Evolutionary conservation across 2,329 filamentous ascomycete species (phyloP).

Genomic region (Scedosporium minutisporum): DNA sequence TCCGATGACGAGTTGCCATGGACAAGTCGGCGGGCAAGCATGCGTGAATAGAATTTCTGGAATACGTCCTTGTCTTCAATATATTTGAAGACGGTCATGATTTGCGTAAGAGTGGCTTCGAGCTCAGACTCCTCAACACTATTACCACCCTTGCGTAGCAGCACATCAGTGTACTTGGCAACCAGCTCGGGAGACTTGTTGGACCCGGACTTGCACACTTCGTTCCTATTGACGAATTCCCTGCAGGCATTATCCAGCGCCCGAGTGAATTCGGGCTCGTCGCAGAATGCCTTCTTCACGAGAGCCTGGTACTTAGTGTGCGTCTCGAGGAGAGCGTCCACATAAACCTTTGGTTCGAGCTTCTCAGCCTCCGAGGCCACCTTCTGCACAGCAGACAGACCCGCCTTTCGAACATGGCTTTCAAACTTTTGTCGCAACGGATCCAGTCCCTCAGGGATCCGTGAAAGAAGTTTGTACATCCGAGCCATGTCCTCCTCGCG

Average conservation of each 20-base stretch:
- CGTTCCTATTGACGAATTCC: conserved; percentile 96
- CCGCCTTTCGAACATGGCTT: conserved; percentile 83
- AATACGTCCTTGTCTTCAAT: conserved; percentile 99
- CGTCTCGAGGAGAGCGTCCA: conserved; percentile 87
- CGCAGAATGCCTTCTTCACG: conserved; percentile 85
- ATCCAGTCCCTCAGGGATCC: conserved; percentile 85
- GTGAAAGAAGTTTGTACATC: conserved; percentile 86
- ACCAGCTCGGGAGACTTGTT: conserved; percentile 91
- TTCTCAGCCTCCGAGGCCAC: conserved; percentile 79
- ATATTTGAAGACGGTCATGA: conserved; percentile 99
- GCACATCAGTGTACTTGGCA: conserved; percentile 87
- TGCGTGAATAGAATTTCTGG: conserved; percentile 98
- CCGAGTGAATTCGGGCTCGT: conserved; percentile 92
- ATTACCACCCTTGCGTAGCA: conserved; percentile 87
- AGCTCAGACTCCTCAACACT: conserved; percentile 90
- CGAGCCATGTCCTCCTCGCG: conserved; percentile 90
- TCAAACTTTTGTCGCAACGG: conserved; percentile 83
- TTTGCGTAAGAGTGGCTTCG: conserved; percentile 77
- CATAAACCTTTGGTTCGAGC: conserved; percentile 92
- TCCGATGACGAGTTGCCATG: conserved; percentile 93
- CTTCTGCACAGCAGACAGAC: conserved; percentile 80
- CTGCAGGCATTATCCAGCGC: conserved; percentile 94
- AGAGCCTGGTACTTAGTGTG: conserved; percentile 88
- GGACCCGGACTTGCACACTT: conserved; percentile 86
- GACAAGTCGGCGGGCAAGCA: conserved; percentile 88